Evolutionary conservation across 1,284 basidiomycete species (phyloP), one percentile per base, ranked within the genome.

Genomic region (Cryptococcus deneoformans): DNA sequence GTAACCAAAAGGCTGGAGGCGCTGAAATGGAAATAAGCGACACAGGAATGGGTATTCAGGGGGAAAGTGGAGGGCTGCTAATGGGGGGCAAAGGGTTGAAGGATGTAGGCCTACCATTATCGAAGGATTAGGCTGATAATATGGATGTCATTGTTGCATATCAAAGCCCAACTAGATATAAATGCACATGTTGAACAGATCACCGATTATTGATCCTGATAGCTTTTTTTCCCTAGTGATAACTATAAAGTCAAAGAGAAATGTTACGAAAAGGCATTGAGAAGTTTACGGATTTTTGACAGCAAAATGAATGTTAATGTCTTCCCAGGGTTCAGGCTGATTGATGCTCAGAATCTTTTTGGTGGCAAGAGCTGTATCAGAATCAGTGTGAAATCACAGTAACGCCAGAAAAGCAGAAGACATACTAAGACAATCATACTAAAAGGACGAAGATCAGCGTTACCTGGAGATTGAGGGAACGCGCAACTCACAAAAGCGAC

Each of bases 371-470:
- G 68, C 73, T 72, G 52, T n/a, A 50, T 29, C 29, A 4, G 37
- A 20, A 42, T 50, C 40, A 39, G 46, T 36, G 34, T 12, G 39
- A 1, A 44, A n/a, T 10, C 35, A 45, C 36, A 16, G 10, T 24
- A 16, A 6, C 20, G 24, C 35, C 4, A 38, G 10, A 49, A 16
- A 37, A 9, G n/a, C 12, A 6, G n/a, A n/a, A 14, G 6, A 47
- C 73, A 59, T 53, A 74, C 73, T 72, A 34, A 75, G 62, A 48
- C 69, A 70, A 52, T 75, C 71, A 54, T 73, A 71, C 69, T 71
- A 50, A 37, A 29, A 4, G 29, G 29, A 29, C 29, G 29, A 29
- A 29, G 29, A 29, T 29, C 29, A 29, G 29, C 29, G 29, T 29
- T 29, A 29, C 5, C 3, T 29, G 29, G 29, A 29, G 29, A 29